These are phyloP conservation scores for Farysia itapuensis DNA, from an alignment of 1,284 basidiomycete species.

Conservation along the genomic window DNA sequence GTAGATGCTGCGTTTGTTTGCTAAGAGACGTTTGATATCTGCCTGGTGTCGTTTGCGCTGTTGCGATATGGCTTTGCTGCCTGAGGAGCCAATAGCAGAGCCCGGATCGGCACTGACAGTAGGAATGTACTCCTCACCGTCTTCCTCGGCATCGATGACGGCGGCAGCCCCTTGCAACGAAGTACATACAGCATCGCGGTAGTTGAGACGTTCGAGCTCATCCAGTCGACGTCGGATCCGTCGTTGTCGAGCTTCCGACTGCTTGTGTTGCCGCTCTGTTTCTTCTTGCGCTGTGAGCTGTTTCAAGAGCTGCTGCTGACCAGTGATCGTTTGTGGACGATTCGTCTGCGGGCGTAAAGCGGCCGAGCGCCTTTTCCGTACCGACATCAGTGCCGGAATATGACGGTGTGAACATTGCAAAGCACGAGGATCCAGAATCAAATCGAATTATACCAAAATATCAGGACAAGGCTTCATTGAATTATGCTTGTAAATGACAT, in stretches of 20 bases:
- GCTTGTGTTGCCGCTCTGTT: slow-evolving; percentile 22
- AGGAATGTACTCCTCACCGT: no score
- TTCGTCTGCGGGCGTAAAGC: slow-evolving; percentile 23
- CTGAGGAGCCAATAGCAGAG: neutral
- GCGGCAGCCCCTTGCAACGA: no score
- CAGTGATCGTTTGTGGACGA: slow-evolving; percentile 35
- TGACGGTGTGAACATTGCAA: no score
- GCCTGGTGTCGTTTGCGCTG: slow-evolving; percentile 21
- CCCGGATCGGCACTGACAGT: no score
- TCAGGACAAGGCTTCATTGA: no score
- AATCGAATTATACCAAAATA: no score
- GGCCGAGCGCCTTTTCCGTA: slow-evolving; percentile 27
- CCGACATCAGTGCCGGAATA: no score
- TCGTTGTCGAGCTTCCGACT: slow-evolving; percentile 22
- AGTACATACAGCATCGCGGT: slow-evolving; percentile 23
- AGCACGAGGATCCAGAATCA: no score
- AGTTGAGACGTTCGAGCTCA: slow-evolving; percentile 33
- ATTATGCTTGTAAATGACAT: no score
- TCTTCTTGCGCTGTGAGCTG: slow-evolving; percentile 26
- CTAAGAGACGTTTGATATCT: slow-evolving; percentile 20
- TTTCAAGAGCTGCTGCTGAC: slow-evolving; percentile 28
- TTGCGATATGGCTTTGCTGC: slow-evolving; percentile 5
- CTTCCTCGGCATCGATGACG: no score
- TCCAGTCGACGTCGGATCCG: slow-evolving; percentile 24
- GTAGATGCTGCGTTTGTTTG: slow-evolving; percentile 12